These are phyloP conservation scores for Microdochium trichocladiopsis DNA, from an alignment of 2,329 filamentous ascomycete genomes.

Conservation along the genomic window DNA sequence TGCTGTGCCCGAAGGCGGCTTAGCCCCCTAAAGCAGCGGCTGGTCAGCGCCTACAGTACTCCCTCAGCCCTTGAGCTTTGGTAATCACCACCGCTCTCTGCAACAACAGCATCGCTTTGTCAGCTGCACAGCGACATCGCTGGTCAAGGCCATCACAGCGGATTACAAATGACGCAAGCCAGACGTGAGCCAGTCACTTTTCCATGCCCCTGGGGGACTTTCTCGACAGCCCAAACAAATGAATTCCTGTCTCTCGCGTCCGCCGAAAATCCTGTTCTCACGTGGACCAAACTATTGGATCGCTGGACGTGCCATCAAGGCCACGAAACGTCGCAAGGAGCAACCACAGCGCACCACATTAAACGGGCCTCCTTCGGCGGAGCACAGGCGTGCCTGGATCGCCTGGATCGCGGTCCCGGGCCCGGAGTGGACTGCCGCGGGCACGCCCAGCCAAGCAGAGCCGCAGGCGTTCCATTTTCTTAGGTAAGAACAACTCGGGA, in stretches of 20 bases:
- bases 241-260: too few relatives aligned
- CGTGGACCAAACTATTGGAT: neutral
- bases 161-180: too few relatives aligned
- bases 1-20: neutral
- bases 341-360: neutral
- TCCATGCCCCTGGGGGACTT: too few relatives aligned
- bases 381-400: neutral
- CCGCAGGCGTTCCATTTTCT: neutral
- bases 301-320: neutral
- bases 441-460: constrained; percentile 1
- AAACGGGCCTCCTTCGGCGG: neutral
- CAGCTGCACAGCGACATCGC: too few relatives aligned
- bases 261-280: too few relatives aligned
- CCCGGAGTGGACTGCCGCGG: neutral
- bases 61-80: too few relatives aligned
- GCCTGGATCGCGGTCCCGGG: neutral
- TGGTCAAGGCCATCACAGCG: too few relatives aligned
- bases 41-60: too few relatives aligned
- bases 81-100: too few relatives aligned
- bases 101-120: too few relatives aligned
- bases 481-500: neutral
- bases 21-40: neutral
- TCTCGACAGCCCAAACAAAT: too few relatives aligned
- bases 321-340: neutral
- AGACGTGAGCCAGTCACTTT: neutral